phyloP scores from a whole-genome alignment of 2,329 filamentous ascomycete species.

The Fusarium kyushuense region DNA sequence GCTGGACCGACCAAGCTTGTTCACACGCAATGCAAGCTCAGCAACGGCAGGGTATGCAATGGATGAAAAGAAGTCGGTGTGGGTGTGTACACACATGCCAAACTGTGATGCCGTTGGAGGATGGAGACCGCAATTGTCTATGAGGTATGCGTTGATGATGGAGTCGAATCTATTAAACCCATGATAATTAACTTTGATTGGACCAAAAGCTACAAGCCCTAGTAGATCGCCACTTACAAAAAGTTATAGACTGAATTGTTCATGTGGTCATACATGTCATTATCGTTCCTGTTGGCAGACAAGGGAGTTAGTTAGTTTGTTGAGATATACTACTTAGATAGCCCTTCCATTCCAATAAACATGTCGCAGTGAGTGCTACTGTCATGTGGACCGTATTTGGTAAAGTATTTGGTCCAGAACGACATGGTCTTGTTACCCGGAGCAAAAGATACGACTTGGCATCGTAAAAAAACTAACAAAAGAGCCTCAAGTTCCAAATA shows the following conservation, averaged over 20 bases:
- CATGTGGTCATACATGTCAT: conserved; percentile 95
- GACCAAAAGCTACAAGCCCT: not conserved
- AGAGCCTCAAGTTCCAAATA: not conserved
- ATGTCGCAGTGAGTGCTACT: conserved; percentile 11
- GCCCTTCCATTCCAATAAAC: conserved; percentile 12
- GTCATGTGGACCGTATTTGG: conserved; percentile 16
- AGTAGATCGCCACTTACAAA: conserved; percentile 61
- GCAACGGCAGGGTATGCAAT: conserved; percentile 85
- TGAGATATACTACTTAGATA: not conserved
- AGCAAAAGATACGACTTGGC: conserved; percentile 1
- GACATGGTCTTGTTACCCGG: not conserved
- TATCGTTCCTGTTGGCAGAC: conserved; percentile 76
- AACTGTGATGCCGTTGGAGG: conserved; percentile 79
- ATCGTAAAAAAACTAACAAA: not conserved
- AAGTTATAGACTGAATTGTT: conserved; percentile 92
- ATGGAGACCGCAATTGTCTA: conserved; percentile 78
- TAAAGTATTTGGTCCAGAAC: conserved; percentile 11
- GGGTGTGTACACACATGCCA: conserved; percentile 85
- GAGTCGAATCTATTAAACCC: conserved; percentile 79
- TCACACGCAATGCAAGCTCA: conserved; percentile 84
- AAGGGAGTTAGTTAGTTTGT: conserved; percentile 30
- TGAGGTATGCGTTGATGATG: conserved; percentile 89
- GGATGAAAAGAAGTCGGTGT: conserved; percentile 86
- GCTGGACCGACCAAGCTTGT: conserved; percentile 85
- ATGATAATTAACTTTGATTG: not conserved